phyloP scores from a whole-genome alignment of 257 asterid species.

The Paulownia fortunei region DNA sequence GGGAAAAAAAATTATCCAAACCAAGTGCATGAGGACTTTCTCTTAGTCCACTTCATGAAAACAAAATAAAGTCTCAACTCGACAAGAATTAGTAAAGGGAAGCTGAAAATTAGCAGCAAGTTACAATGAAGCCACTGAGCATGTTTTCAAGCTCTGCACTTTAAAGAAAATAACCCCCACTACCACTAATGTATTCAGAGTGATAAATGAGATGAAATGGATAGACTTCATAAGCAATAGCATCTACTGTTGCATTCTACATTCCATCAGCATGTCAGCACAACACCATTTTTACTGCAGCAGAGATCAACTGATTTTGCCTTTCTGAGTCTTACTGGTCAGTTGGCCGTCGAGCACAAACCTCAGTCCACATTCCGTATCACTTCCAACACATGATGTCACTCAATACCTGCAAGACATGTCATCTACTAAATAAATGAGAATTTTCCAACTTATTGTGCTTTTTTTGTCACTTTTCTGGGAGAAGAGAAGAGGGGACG shows the following conservation, averaged over 20 bases:
- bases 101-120: neutral
- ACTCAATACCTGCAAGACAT: slow-evolving; percentile 28
- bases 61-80: too few relatives aligned
- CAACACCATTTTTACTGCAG: slow-evolving; percentile 1
- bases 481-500: too few relatives aligned
- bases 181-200: too few relatives aligned
- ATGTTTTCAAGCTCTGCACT: neutral
- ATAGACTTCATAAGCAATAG: too few relatives aligned
- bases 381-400: neutral
- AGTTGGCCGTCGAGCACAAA: neutral
- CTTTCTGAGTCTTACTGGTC: neutral
- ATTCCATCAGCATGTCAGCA: neutral
- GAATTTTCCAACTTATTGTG: too few relatives aligned
- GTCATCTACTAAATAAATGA: neutral
- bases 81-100: too few relatives aligned
- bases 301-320: neutral
- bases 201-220: too few relatives aligned
- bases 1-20: too few relatives aligned
- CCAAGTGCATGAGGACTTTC: too few relatives aligned
- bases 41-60: too few relatives aligned
- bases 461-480: neutral
- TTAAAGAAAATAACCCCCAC: neutral
- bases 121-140: neutral
- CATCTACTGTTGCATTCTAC: neutral
- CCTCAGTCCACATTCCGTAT: neutral